Evolutionary conservation across 257 asterid genomes (phyloP), one percentile per base, ranked within the genome.

Genomic region (Orobanche coerulescens): DNA sequence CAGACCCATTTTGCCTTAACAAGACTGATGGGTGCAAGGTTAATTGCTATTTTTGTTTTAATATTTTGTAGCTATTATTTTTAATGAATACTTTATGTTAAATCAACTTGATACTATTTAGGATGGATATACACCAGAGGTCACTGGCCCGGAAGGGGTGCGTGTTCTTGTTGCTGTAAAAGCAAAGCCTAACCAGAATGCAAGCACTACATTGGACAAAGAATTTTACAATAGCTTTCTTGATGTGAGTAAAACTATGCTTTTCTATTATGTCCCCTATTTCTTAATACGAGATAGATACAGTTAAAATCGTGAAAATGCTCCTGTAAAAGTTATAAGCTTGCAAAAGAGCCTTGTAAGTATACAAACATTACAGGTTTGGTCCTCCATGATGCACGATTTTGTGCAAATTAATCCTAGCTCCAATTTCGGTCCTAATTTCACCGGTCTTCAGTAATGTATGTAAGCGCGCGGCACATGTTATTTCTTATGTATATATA

Each of bases 11-110:
- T 71, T 87, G 97, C 75, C 48, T 75, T 26, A 84, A 18, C 62
- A 71, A 76, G 70, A 81, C n/a, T n/a, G n/a, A 82, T 66, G 80
- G 81, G 76, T 90, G 97, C 84, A 71, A 78, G 91, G 97, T 90
- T 76, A n/a, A 40, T 58, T 46, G 28, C 18, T 59, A 30, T 7
- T 60, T 20, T 66, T 30, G 8, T 23, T 15, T 53, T 1, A 1
- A 4, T 12, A 11, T 6, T 15, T 13, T 13, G 2, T 36, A 13
- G 10, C 9, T 36, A 24, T 52, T 23, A 0, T 26, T 4, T 52
- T 53, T 30, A 4, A 1, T 37, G 11, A 7, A 9, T 33, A 10
- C 24, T 16, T 6, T 22, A 30, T 5, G 6, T 36, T 19, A 4
- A 6, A 3, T 62, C 37, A 23, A 50, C 31, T 50, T 12, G 7